Conservation (phyloP, 1,284 basidiomycete genomes). For the Thecaphora thlaspeos region DNA sequence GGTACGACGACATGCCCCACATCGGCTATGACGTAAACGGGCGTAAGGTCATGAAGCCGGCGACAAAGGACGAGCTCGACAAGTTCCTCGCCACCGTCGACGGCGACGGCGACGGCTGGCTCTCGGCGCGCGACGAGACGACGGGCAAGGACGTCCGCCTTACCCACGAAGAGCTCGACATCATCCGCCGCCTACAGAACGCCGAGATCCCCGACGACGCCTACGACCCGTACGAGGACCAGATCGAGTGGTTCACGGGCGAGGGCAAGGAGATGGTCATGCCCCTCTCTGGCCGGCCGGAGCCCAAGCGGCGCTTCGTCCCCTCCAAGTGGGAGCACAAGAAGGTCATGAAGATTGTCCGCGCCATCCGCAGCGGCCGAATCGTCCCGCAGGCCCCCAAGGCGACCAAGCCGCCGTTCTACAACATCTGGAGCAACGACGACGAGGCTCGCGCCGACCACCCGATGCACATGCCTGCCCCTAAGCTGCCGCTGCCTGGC, state of each 20-base stretch:
- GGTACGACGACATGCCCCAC: slow-evolving; percentile 99
- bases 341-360: slow-evolving; percentile 99
- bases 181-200: slow-evolving; percentile 84
- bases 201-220: slow-evolving; percentile 86
- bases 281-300: slow-evolving; percentile 85
- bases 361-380: slow-evolving; percentile 91
- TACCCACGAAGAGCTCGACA: slow-evolving; percentile 86
- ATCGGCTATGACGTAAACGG: slow-evolving; percentile 96
- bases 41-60: slow-evolving; percentile 88
- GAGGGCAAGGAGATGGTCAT: slow-evolving; percentile 90
- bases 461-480: slow-evolving; percentile 77
- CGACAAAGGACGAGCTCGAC: slow-evolving; percentile 93
- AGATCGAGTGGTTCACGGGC: slow-evolving; percentile 94
- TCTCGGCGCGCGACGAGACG: slow-evolving; percentile 86
- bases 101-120: slow-evolving; percentile 83
- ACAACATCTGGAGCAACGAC: slow-evolving; percentile 78
- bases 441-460: slow-evolving; percentile 62
- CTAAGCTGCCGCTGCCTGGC: slow-evolving; percentile 83
- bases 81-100: slow-evolving; percentile 93
- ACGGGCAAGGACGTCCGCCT: slow-evolving; percentile 82
- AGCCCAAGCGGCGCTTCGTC: slow-evolving; percentile 94
- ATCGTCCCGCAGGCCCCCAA: slow-evolving; percentile 83
- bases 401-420: slow-evolving; percentile 70
- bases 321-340: slow-evolving; percentile 99
- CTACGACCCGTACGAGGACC: slow-evolving; percentile 82